Evolutionary conservation across 2,329 filamentous ascomycete genomes (phyloP).

Genomic region (Albophoma yamanashiensis): DNA sequence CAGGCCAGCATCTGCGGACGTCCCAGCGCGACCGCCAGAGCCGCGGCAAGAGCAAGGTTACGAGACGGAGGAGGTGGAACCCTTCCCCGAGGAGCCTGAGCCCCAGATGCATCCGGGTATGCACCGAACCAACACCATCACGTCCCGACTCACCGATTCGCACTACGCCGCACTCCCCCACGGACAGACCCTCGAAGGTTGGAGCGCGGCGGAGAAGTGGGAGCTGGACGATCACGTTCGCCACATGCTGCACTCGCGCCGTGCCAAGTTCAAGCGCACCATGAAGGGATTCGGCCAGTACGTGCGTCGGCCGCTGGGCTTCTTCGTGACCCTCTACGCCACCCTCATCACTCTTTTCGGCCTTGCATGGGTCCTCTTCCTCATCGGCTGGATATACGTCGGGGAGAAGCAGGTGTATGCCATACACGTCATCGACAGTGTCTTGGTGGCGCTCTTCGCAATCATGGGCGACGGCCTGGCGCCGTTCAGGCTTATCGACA

Average conservation of each 20-base stretch:
- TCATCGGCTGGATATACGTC: conserved; percentile 84
- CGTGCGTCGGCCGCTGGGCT: conserved; percentile 63
- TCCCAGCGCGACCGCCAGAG: conserved; percentile 5
- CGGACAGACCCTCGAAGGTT: conserved; percentile 59
- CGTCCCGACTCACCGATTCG: conserved; percentile 55
- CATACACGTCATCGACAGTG: conserved; percentile 60
- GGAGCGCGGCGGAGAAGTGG: conserved; percentile 62
- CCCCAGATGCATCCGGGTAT: conserved; percentile 12
- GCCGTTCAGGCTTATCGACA: conserved; percentile 70
- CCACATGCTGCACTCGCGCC: conserved; percentile 75
- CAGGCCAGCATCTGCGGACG: conserved; percentile 9
- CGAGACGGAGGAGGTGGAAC: neutral
- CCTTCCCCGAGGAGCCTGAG: conserved; percentile 4
- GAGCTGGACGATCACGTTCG: conserved; percentile 79
- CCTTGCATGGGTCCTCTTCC: conserved; percentile 79
- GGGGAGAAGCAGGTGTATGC: conserved; percentile 59
- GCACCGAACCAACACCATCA: conserved; percentile 46
- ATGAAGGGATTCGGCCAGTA: conserved; percentile 78
- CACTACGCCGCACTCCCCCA: conserved; percentile 75
- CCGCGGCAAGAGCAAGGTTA: neutral
- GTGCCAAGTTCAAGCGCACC: conserved; percentile 67
- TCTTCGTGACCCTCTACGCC: conserved; percentile 76
- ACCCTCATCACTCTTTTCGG: conserved; percentile 76
- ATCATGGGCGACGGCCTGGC: conserved; percentile 61
- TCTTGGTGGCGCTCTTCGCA: conserved; percentile 60